phyloP scores from a whole-genome alignment of 1,284 basidiomycete species.

The Trametes sp. region DNA sequence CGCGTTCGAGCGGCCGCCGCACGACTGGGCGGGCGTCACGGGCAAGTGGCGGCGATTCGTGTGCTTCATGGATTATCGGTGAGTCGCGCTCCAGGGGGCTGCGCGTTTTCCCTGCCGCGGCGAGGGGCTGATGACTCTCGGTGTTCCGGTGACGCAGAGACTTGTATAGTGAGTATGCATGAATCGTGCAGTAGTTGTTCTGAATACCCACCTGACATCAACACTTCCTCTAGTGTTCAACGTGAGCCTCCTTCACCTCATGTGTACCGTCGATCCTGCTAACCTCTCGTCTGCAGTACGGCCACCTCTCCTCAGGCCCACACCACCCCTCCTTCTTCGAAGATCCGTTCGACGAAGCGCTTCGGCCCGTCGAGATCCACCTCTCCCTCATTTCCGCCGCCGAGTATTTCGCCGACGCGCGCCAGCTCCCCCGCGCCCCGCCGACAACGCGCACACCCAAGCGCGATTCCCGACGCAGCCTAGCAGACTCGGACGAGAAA shows the following conservation, averaged over 20 bases:
- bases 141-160: slow-evolving; percentile 25
- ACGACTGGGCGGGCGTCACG: slow-evolving; percentile 76
- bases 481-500: slow-evolving; percentile 32
- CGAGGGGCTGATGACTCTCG: neutral
- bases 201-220: neutral
- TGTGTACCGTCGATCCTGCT: neutral
- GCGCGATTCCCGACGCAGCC: slow-evolving; percentile 11
- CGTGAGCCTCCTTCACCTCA: slow-evolving; percentile 45
- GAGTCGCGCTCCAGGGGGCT: slow-evolving; percentile 25
- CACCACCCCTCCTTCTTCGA: slow-evolving; percentile 61
- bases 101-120: too few species aligned
- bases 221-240: slow-evolving; percentile 62
- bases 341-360: slow-evolving; percentile 67
- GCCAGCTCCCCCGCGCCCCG: slow-evolving; percentile 17
- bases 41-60: slow-evolving; percentile 75
- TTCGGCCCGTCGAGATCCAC: slow-evolving; percentile 64
- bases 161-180: slow-evolving; percentile 27
- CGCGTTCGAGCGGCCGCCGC: slow-evolving; percentile 37
- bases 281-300: slow-evolving; percentile 34
- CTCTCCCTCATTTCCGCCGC: slow-evolving; percentile 52
- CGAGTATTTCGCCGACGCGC: slow-evolving; percentile 29
- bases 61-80: slow-evolving; percentile 81
- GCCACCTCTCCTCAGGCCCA: slow-evolving; percentile 49
- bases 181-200: neutral
- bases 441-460: too few species aligned